Percentiles rank a stretch among this genome's conserved stretches.
Conservation (phyloP, 2,329 filamentous ascomycete genomes). For the Zalaria obscura region DNA sequence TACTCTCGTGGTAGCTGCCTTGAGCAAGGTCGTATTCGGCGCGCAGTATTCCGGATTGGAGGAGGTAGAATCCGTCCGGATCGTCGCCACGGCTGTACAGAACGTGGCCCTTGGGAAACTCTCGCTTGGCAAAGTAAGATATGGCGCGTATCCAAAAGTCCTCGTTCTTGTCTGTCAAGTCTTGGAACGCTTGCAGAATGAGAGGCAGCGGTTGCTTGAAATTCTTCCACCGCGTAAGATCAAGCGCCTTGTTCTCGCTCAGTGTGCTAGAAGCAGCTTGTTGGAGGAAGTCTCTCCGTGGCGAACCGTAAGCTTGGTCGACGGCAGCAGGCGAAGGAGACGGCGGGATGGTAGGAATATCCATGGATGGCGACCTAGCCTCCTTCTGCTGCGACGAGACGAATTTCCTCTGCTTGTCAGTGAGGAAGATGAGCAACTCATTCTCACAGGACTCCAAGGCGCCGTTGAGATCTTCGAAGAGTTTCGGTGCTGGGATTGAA, state of each 20-base stretch:
- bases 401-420: slow-evolving; percentile 15
- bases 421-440: slow-evolving; percentile 52
- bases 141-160: slow-evolving; percentile 86
- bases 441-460: slow-evolving; percentile 93
- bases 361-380: slow-evolving; percentile 34
- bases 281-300: slow-evolving; percentile 62
- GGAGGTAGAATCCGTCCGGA: slow-evolving; percentile 74
- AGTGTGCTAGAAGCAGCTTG: slow-evolving; percentile 66
- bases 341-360: slow-evolving; percentile 5
- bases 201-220: slow-evolving; percentile 85
- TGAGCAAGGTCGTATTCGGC: slow-evolving; percentile 87
- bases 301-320: slow-evolving; percentile 47
- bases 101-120: slow-evolving; percentile 54
- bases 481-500: slow-evolving; percentile 32
- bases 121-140: slow-evolving; percentile 58
- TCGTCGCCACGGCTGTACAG: slow-evolving; percentile 64
- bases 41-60: slow-evolving; percentile 78
- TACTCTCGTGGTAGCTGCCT: slow-evolving; percentile 77
- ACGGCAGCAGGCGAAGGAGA: slow-evolving; percentile 2
- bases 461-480: slow-evolving; percentile 83
- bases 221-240: slow-evolving; percentile 59
- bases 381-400: slow-evolving; percentile 2
- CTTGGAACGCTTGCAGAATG: slow-evolving; percentile 90
- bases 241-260: slow-evolving; percentile 38
- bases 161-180: slow-evolving; percentile 70